Conservation (phyloP, 768 basidiomycete species). For the Suillus clintonianus region DNA sequence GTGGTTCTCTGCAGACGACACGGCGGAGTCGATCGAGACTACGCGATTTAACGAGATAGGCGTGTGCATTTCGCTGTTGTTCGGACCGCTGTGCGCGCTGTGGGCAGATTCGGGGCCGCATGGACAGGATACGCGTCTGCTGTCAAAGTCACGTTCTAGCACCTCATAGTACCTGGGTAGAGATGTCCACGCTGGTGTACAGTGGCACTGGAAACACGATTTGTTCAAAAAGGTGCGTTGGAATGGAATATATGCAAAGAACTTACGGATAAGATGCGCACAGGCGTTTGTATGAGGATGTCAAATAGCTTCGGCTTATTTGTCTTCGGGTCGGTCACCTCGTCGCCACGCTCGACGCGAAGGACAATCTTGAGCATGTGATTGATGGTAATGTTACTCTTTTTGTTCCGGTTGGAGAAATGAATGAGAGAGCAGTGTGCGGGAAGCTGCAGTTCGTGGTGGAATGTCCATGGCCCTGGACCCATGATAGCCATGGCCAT, state of each 20-base stretch:
- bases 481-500: slow-evolving; percentile 65
- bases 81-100: background rate
- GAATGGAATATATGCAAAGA: background rate
- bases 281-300: slow-evolving; percentile 83
- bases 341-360: slow-evolving; percentile 77
- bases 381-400: slow-evolving; percentile 68
- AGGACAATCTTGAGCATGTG: slow-evolving; percentile 83
- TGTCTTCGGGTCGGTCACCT: slow-evolving; percentile 60
- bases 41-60: slow-evolving; percentile 21
- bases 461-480: slow-evolving; percentile 87
- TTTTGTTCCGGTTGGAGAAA: slow-evolving; percentile 79
- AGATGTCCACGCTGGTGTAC: slow-evolving; percentile 74
- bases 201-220: slow-evolving; percentile 61
- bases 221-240: background rate
- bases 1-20: slow-evolving; percentile 32
- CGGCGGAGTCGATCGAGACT: slow-evolving; percentile 29
- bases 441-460: slow-evolving; percentile 69
- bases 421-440: slow-evolving; percentile 59
- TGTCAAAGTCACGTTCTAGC: slow-evolving; percentile 14
- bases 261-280: slow-evolving; percentile 86
- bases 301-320: slow-evolving; percentile 84
- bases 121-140: slow-evolving; percentile 38
- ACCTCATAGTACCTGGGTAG: slow-evolving; percentile 73
- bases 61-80: background rate
- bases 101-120: slow-evolving; percentile 33